Evolutionary conservation across 768 basidiomycete genomes (phyloP), one percentile per base, ranked within the genome.

Genomic region (Aureoboletus auriporus): DNA sequence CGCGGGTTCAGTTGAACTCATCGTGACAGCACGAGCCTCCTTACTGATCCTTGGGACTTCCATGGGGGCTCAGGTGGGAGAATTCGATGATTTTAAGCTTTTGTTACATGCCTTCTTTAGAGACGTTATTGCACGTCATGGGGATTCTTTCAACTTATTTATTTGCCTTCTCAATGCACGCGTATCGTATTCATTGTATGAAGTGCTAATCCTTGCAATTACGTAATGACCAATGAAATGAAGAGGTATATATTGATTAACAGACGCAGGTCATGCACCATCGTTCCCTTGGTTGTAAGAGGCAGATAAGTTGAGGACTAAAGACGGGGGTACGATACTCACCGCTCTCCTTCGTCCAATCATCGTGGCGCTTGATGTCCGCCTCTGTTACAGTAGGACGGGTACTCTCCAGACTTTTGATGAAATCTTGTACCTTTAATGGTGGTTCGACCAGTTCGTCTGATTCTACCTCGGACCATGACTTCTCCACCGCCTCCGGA

Each of bases 371-470:
- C 71, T 77, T 81, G 53, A 98, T 93, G 72, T 98, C 95, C 5
- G 84, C 79, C 50, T 83, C 82, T 4, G 85, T 87, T 17, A 98
- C 95, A 0, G 93, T 97, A 28, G 93, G 93, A 55, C 89, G 78
- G 16, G 86, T 88, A 41, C 75, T 83, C 44, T 80, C 76, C 44
- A 97, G 69, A 26, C 87, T 84, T 60, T 85, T 86, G 63, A 94
- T 58, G 63, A 97, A 97, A 64, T 96, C 93, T 9, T 69, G 73
- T 29, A 90, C 45, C 49, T 72, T 82, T 64, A 98, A 71, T 44
- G 85, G 78, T 1, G 96, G 95, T 65, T 98, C 95, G n/a, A 84
- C 73, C 34, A 97, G 72, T 63, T 96, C 90, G 46, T 97, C 89
- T 2, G 86, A 84, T 38, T 84, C 83, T 37, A 99, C 75, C 47